Evolutionary conservation across 148 eudicot genomes (phyloP).

Genomic region (Chenopodium berlandieri): DNA sequence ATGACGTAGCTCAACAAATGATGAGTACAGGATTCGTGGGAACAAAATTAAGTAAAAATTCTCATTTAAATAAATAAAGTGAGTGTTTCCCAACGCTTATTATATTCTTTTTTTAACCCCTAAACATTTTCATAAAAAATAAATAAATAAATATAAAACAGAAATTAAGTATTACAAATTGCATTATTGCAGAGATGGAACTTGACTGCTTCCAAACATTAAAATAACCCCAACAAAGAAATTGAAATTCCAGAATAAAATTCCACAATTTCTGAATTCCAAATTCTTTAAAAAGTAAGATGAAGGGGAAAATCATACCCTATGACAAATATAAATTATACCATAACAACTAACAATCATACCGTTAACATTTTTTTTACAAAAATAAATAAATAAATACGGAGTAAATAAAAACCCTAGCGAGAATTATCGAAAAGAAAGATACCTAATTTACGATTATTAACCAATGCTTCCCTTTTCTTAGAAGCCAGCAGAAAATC

Average conservation of each 20-base stretch:
- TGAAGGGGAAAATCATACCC: not conserved
- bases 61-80: too few relatives aligned
- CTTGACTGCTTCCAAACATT: not conserved
- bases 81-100: too few relatives aligned
- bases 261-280: too few relatives aligned
- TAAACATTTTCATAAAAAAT: too few relatives aligned
- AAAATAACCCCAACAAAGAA: too few relatives aligned
- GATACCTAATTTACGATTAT: constrained; percentile 49
- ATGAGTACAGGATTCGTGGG: too few relatives aligned
- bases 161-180: not conserved
- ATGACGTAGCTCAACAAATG: too few relatives aligned
- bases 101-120: too few relatives aligned
- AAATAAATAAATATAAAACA: too few relatives aligned
- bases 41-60: too few relatives aligned
- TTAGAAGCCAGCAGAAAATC: constrained; percentile 36
- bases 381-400: not conserved
- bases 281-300: too few relatives aligned
- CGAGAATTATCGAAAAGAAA: constrained; percentile 2
- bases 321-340: not conserved
- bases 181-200: not conserved
- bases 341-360: not conserved
- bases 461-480: constrained; percentile 30
- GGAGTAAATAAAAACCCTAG: not conserved
- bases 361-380: not conserved
- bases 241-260: not conserved